Evolutionary conservation across 2,329 filamentous ascomycete genomes (phyloP).

Genomic region (Tothia fuscella): DNA sequence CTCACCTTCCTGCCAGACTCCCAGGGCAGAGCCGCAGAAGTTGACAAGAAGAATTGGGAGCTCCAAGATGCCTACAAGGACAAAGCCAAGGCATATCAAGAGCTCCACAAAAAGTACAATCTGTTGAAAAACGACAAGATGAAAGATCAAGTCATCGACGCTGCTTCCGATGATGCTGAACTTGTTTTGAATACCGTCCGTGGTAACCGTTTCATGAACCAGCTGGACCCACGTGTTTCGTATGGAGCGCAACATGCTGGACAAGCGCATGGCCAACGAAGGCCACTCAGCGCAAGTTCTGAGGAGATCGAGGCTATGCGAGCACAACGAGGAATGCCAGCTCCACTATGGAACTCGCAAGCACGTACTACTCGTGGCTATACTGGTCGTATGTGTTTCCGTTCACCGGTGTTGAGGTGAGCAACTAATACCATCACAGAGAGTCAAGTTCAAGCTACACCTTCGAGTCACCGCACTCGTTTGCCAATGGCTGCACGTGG

Average conservation of each 20-base stretch:
- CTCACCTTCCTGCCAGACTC: neutral
- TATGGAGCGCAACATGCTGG: neutral
- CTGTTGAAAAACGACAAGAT: slow-evolving; percentile 33
- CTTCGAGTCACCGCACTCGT: slow-evolving; percentile 1
- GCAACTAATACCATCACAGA: no score
- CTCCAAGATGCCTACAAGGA: slow-evolving; percentile 54
- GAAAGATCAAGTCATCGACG: neutral
- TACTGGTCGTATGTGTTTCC: neutral
- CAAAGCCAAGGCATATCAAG: slow-evolving; percentile 56
- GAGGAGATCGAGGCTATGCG: neutral
- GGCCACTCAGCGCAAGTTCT: slow-evolving; percentile 1
- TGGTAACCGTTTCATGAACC: neutral
- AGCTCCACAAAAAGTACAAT: slow-evolving; percentile 52
- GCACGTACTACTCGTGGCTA: neutral
- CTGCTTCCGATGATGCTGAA: slow-evolving; percentile 19
- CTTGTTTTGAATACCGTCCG: slow-evolving; percentile 14
- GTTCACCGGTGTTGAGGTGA: no score
- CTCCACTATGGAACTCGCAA: slow-evolving; percentile 1
- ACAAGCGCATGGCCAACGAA: neutral
- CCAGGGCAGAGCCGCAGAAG: slow-evolving; percentile 11
- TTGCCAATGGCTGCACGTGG: slow-evolving; percentile 20
- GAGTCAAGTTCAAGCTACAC: neutral
- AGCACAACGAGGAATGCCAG: neutral
- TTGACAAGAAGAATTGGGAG: slow-evolving; percentile 62
- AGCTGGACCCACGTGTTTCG: neutral